These are phyloP conservation scores for Plantago elongata DNA, from an alignment of 257 asterid genomes.

Conservation along the genomic window DNA sequence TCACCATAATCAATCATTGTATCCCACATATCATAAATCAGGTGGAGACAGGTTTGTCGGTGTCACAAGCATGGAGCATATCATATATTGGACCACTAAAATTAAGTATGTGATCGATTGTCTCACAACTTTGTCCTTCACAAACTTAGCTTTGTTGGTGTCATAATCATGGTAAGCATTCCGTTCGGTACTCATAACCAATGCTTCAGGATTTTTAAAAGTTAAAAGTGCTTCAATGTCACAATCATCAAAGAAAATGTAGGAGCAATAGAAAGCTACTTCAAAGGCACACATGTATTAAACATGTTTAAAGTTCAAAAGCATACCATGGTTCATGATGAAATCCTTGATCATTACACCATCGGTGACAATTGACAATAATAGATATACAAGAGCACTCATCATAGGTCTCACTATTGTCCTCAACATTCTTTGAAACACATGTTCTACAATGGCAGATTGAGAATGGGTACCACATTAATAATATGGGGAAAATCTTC, in stretches of 20 bases:
- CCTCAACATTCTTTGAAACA: not conserved
- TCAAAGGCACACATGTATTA: not conserved
- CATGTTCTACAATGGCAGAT: not conserved
- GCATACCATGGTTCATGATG: not conserved
- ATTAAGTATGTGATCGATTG: not conserved
- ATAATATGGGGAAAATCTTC: not conserved
- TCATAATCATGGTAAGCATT: not conserved
- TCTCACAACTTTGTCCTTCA: not conserved
- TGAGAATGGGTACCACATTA: not conserved
- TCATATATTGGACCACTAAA: not conserved
- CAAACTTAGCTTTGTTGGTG: not conserved
- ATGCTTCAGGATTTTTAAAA: not conserved
- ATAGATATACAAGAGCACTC: not conserved
- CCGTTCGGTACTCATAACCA: not conserved
- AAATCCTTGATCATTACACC: not conserved
- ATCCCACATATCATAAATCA: constrained; percentile 5
- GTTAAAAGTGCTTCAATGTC: not conserved
- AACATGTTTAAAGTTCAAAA: not conserved
- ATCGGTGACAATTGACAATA: not conserved
- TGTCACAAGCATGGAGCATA: constrained; percentile 3
- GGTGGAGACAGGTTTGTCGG: constrained; percentile 2
- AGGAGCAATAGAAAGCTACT: not conserved
- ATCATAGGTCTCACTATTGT: not conserved
- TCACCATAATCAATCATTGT: not conserved
- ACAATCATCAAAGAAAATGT: not conserved